Conservation (phyloP, 805 yeast genomes). For the Limtongia smithiae region DNA sequence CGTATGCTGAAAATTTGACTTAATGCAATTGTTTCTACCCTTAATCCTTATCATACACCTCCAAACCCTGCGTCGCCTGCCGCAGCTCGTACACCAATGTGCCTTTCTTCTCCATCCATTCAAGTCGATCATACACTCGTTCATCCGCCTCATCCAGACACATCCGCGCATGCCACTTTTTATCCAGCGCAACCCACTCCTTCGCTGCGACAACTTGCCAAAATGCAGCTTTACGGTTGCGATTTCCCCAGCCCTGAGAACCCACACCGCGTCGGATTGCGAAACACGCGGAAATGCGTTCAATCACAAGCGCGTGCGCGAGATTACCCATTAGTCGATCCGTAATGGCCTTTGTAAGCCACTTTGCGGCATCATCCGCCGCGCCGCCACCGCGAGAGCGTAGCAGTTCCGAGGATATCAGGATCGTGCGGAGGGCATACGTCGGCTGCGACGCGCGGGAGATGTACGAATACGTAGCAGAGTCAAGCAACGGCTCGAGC, state of each 20-base stretch:
- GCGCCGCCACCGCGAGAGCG: slow-evolving; percentile 43
- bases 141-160: slow-evolving; percentile 35
- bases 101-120: slow-evolving; percentile 25
- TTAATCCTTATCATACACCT: slow-evolving; percentile 22
- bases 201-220: slow-evolving; percentile 74
- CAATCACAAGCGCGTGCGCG: slow-evolving; percentile 51
- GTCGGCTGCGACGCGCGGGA: slow-evolving; percentile 67
- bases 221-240: slow-evolving; percentile 69
- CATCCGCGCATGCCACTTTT: slow-evolving; percentile 33
- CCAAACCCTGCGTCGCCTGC: slow-evolving; percentile 22
- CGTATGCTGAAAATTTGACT: no score
- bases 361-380: slow-evolving; percentile 46
- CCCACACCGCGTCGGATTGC: slow-evolving; percentile 30
- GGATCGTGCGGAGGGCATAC: slow-evolving; percentile 63
- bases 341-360: slow-evolving; percentile 45
- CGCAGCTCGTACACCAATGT: slow-evolving; percentile 21
- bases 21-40: neutral
- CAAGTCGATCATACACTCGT: slow-evolving; percentile 34
- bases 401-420: slow-evolving; percentile 70
- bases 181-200: slow-evolving; percentile 53
- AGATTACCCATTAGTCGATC: slow-evolving; percentile 40
- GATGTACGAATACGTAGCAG: slow-evolving; percentile 67
- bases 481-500: slow-evolving; percentile 61
- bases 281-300: slow-evolving; percentile 54
- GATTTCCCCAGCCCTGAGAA: slow-evolving; percentile 39